Conservation (phyloP, 1,284 basidiomycete species). For the Megacollybia platyphylla region DNA sequence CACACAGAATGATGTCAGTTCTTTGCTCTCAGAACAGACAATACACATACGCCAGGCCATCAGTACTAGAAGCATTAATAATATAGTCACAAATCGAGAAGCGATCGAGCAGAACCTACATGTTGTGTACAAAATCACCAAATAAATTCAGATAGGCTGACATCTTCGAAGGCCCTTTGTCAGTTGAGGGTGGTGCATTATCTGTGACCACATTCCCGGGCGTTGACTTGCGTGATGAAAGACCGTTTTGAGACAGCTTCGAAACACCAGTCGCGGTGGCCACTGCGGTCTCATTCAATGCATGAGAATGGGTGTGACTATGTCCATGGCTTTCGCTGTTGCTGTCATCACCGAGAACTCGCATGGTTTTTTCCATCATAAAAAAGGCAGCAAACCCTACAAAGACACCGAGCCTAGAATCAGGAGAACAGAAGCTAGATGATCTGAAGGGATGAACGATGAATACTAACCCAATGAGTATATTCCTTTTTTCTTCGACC, state of each 20-base stretch:
- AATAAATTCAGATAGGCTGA: slow-evolving; percentile 86
- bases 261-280: slow-evolving; percentile 22
- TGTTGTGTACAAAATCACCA: slow-evolving; percentile 82
- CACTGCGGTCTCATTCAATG: slow-evolving; percentile 14
- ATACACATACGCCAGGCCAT: slow-evolving; percentile 65
- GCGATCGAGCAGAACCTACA: slow-evolving; percentile 30
- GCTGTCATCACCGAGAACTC: slow-evolving; percentile 59
- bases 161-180: slow-evolving; percentile 54
- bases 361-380: slow-evolving; percentile 81
- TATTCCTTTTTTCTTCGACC: slow-evolving; percentile 83
- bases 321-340: slow-evolving; percentile 32
- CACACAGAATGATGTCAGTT: neutral
- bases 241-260: slow-evolving; percentile 13
- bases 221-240: neutral
- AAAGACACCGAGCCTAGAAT: slow-evolving; percentile 63
- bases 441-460: slow-evolving; percentile 4
- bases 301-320: slow-evolving; percentile 41
- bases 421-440: slow-evolving; percentile 6
- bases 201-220: neutral
- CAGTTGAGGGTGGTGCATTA: slow-evolving; percentile 6
- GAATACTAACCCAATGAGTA: slow-evolving; percentile 61
- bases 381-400: slow-evolving; percentile 80
- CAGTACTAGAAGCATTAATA: slow-evolving; percentile 41
- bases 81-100: slow-evolving; percentile 9
- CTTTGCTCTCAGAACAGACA: neutral